A percentile compares a stretch with the other conserved stretches of the same genome.
phyloP scores from a whole-genome alignment of 1,284 basidiomycete genomes.

The Tylopilus sp. region DNA sequence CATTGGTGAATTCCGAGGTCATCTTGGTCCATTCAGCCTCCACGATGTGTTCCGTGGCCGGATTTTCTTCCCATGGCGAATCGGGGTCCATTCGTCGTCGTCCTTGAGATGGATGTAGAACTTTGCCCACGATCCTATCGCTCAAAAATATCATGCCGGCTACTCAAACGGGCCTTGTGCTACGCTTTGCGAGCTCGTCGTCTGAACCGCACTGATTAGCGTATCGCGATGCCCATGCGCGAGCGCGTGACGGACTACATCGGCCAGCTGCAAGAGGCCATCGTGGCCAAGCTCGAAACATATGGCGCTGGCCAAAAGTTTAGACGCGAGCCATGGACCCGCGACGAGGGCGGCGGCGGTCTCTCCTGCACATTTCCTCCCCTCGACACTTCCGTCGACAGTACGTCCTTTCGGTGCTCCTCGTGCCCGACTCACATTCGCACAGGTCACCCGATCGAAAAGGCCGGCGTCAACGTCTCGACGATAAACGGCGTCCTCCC shows the following conservation, averaged over 20 bases:
- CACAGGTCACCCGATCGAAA: slow-evolving; percentile 71
- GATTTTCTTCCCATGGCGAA: slow-evolving; percentile 57
- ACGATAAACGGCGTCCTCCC: slow-evolving; percentile 88
- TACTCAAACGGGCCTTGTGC: neutral
- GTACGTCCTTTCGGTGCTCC: neutral
- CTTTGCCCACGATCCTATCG: too few species aligned
- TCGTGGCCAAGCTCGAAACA: slow-evolving; percentile 75
- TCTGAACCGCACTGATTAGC: slow-evolving; percentile 2
- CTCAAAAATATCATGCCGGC: neutral
- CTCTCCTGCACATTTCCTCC: slow-evolving; percentile 82
- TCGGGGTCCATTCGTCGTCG: slow-evolving; percentile 46
- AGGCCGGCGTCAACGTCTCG: slow-evolving; percentile 92
- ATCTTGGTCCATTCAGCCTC: slow-evolving; percentile 66
- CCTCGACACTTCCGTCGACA: slow-evolving; percentile 22
- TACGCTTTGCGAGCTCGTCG: neutral
- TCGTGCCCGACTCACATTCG: neutral
- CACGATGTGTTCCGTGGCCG: slow-evolving; percentile 25
- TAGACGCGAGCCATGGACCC: slow-evolving; percentile 82
- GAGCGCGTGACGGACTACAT: slow-evolving; percentile 51
- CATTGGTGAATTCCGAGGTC: slow-evolving; percentile 65
- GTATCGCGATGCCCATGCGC: slow-evolving; percentile 12
- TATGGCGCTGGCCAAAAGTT: slow-evolving; percentile 75
- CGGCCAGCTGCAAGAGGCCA: slow-evolving; percentile 74
- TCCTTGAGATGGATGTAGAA: neutral
- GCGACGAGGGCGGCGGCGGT: slow-evolving; percentile 81